These are phyloP conservation scores for Trichosporon sp. DNA, from an alignment of 1,284 basidiomycete genomes.

Conservation along the genomic window DNA sequence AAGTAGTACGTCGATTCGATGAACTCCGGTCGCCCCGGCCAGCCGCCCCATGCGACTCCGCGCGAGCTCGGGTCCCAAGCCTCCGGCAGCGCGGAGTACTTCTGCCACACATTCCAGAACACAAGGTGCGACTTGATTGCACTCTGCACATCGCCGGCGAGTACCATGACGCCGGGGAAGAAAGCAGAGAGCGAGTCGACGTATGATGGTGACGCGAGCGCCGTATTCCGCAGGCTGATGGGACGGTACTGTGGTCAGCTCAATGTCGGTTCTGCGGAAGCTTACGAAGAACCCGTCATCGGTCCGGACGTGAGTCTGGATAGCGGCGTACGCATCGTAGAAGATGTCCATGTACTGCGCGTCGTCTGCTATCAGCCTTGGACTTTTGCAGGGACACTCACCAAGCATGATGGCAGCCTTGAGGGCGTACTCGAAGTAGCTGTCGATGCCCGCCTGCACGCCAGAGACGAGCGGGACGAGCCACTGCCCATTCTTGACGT, in stretches of 20 bases:
- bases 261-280: not conserved
- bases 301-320: constrained; percentile 77
- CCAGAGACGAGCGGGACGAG: constrained; percentile 64
- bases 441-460: constrained; percentile 87
- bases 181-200: constrained; percentile 51
- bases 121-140: constrained; percentile 79
- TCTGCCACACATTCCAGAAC: constrained; percentile 85
- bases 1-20: constrained; percentile 92
- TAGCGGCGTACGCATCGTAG: constrained; percentile 72
- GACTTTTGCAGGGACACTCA: constrained; percentile 45
- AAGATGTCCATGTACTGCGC: constrained; percentile 85
- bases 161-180: constrained; percentile 59
- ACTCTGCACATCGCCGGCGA: constrained; percentile 81
- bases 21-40: constrained; percentile 81
- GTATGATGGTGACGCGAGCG: constrained; percentile 25
- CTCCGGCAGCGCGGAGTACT: constrained; percentile 78
- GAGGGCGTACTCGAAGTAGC: constrained; percentile 79
- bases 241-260: constrained; percentile 32
- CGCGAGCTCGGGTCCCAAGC: constrained; percentile 74
- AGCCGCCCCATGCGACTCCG: constrained; percentile 69
- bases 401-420: constrained; percentile 73
- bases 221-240: constrained; percentile 28
- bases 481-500: constrained; percentile 54
- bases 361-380: constrained; percentile 58
- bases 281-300: constrained; percentile 80